Conservation (phyloP, 2,329 filamentous ascomycete genomes). For the Xylariaceae sp. region DNA sequence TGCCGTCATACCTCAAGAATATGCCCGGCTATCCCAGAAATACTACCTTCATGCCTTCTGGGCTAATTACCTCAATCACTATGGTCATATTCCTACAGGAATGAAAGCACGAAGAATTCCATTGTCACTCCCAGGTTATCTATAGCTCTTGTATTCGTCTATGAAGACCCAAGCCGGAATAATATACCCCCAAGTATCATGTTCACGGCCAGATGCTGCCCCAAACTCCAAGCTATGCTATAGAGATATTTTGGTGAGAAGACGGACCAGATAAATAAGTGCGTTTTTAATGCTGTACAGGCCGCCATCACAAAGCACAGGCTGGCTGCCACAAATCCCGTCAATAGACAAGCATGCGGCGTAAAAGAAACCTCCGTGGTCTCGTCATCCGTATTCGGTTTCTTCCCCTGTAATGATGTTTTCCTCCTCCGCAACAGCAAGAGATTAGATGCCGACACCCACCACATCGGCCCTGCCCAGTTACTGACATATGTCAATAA, state of each 20-base stretch:
- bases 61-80: too few relatives aligned
- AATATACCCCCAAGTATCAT: constrained; percentile 57
- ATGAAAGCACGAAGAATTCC: too few relatives aligned
- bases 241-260: constrained; percentile 97
- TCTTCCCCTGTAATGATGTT: constrained; percentile 11
- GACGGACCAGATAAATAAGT: constrained; percentile 98
- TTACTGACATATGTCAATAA: constrained; percentile 82
- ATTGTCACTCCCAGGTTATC: neutral
- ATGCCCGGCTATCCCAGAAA: too few relatives aligned
- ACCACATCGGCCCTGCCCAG: constrained; percentile 89
- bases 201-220: constrained; percentile 74
- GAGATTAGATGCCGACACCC: constrained; percentile 64
- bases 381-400: constrained; percentile 8
- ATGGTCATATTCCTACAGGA: too few relatives aligned
- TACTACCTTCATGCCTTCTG: too few relatives aligned
- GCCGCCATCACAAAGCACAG: constrained; percentile 79
- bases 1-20: too few relatives aligned
- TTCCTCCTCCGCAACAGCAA: constrained; percentile 46
- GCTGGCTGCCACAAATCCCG: constrained; percentile 64
- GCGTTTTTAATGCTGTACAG: constrained; percentile 77
- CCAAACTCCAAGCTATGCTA: constrained; percentile 80
- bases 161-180: constrained; percentile 45
- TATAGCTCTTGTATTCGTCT: neutral
- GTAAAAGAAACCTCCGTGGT: constrained; percentile 29
- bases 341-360: constrained; percentile 60